phyloP scores from a whole-genome alignment of 106 monocot genomes.

The Platanthera guangdongensis region DNA sequence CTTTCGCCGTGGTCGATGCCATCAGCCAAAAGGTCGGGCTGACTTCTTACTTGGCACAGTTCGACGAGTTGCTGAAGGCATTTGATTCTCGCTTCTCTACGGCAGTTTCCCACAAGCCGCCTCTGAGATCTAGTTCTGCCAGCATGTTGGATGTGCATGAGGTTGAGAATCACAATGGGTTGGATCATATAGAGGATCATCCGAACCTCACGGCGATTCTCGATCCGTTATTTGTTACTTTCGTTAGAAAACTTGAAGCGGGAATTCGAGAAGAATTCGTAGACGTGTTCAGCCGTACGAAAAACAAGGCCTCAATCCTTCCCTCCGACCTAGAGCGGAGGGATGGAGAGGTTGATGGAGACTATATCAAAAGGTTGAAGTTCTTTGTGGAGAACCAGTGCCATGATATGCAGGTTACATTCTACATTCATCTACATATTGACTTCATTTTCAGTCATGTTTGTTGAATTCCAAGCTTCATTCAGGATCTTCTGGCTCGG shows the following conservation, averaged over 20 bases:
- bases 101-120: conserved; percentile 28
- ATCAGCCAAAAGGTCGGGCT: conserved; percentile 92
- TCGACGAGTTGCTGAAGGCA: conserved; percentile 66
- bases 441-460: background rate
- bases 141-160: conserved; percentile 50
- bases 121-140: conserved; percentile 54
- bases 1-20: conserved; percentile 77
- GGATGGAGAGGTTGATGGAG: conserved; percentile 58
- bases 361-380: conserved; percentile 74
- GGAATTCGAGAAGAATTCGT: conserved; percentile 72
- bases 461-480: background rate
- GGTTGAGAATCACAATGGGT: conserved; percentile 26
- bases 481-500: conserved; percentile 66
- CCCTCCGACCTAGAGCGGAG: conserved; percentile 85
- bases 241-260: conserved; percentile 47
- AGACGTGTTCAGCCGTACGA: conserved; percentile 57
- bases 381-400: conserved; percentile 86
- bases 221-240: conserved; percentile 49
- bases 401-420: conserved; percentile 82
- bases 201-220: conserved; percentile 59
- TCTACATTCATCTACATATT: background rate
- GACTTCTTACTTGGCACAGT: conserved; percentile 57
- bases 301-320: conserved; percentile 47
- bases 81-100: conserved; percentile 19
- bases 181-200: conserved; percentile 38